These are phyloP conservation scores for Dendrobium officinale DNA, from an alignment of 106 monocot species.

Conservation along the genomic window DNA sequence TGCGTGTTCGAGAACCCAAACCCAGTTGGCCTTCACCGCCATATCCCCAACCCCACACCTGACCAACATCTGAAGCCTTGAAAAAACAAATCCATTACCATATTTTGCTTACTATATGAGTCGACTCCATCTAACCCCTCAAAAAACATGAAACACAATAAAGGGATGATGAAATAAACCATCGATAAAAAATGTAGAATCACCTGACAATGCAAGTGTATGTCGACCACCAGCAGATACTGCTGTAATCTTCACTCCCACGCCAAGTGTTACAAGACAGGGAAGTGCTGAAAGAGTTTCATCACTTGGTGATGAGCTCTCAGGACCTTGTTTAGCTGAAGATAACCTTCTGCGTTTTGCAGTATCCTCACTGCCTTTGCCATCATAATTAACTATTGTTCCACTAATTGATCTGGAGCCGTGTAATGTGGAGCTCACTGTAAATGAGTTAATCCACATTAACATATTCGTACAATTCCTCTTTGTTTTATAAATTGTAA, in stretches of 20 bases:
- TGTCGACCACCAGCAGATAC: constrained; percentile 97
- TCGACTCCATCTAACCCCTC: neutral
- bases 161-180: neutral
- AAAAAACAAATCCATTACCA: constrained; percentile 25
- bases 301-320: constrained; percentile 57
- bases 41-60: constrained; percentile 99
- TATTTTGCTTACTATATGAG: neutral
- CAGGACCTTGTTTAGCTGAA: constrained; percentile 53
- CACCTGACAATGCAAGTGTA: constrained; percentile 92
- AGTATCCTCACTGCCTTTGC: constrained; percentile 42
- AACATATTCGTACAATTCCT: constrained; percentile 9
- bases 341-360: constrained; percentile 66
- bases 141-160: neutral
- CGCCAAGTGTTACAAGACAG: constrained; percentile 60
- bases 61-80: constrained; percentile 85
- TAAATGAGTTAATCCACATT: constrained; percentile 17
- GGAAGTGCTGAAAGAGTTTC: constrained; percentile 75
- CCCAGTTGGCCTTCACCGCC: constrained; percentile 99
- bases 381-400: constrained; percentile 25
- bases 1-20: constrained; percentile 79
- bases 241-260: constrained; percentile 44
- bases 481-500: neutral
- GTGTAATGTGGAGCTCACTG: constrained; percentile 66
- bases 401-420: constrained; percentile 28
- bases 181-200: constrained; percentile 10